Evolutionary conservation across 495 filamentous ascomycete genomes (phyloP).

Genomic region (Xylaria nigripes): DNA sequence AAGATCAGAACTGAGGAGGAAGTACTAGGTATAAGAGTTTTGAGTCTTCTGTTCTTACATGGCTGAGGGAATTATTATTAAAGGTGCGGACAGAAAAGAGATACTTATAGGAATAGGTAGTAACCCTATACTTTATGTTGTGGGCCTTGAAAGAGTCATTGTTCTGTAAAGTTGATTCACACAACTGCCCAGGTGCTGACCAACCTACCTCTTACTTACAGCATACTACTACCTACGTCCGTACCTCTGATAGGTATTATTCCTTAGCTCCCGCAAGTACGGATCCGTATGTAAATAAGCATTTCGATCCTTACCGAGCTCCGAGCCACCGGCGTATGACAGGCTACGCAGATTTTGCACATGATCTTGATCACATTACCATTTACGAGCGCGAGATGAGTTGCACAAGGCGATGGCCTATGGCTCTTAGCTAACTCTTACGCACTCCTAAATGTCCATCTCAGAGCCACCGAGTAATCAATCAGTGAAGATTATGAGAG

Average conservation of each 20-base stretch:
- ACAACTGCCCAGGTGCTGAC: background rate
- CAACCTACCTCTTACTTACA: too few species aligned
- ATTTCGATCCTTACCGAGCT: background rate
- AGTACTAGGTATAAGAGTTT: background rate
- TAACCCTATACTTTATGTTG: background rate
- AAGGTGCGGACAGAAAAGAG: background rate
- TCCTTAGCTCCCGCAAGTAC: background rate
- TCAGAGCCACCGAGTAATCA: background rate
- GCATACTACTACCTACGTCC: background rate
- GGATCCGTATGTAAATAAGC: too few species aligned
- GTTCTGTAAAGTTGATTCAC: background rate
- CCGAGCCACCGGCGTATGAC: background rate
- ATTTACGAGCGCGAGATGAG: background rate
- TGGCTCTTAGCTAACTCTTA: background rate
- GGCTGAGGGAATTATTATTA: background rate
- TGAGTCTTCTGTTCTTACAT: too few species aligned
- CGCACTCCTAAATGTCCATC: background rate
- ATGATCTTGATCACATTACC: background rate
- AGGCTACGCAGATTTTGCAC: background rate
- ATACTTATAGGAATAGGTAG: background rate
- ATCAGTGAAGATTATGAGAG: background rate
- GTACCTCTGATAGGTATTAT: too few species aligned
- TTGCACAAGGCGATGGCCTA: background rate
- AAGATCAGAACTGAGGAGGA: background rate
- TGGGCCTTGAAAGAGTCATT: conserved; percentile 6